Evolutionary conservation across 2,329 filamentous ascomycete genomes (phyloP).

Genomic region (Diaporthe sp.): DNA sequence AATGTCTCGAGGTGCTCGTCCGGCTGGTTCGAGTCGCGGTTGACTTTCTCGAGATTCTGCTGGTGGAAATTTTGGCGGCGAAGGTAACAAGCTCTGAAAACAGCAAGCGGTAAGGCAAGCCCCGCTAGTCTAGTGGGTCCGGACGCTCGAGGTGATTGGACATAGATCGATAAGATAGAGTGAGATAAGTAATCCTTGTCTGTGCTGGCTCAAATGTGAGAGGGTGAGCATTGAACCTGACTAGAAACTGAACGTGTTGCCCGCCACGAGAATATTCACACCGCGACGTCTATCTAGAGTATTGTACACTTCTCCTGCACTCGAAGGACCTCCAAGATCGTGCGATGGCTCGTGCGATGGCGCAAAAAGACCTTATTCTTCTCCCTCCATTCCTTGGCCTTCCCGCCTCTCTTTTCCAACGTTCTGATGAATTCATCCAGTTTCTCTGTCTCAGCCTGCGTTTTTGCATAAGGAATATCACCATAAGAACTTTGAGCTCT

Average conservation of each 20-base stretch:
- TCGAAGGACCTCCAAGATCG: not conserved
- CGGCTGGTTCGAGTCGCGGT: constrained; percentile 21
- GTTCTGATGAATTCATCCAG: not conserved
- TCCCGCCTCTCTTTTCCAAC: not conserved
- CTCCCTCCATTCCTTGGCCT: not conserved
- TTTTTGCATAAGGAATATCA: too few species aligned
- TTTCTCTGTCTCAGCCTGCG: not conserved
- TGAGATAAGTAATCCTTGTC: not conserved
- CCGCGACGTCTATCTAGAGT: not conserved
- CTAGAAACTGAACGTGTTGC: too few species aligned
- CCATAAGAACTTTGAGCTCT: not conserved
- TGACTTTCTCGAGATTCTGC: constrained; percentile 37
- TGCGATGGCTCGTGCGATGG: not conserved
- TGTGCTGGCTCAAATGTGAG: too few species aligned
- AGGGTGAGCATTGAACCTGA: too few species aligned
- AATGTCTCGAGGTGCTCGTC: not conserved
- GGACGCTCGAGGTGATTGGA: not conserved
- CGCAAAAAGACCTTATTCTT: not conserved
- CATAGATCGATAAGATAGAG: constrained; percentile 21
- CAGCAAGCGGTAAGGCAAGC: constrained; percentile 31
- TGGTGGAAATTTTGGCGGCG: constrained; percentile 36
- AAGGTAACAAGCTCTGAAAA: constrained; percentile 14
- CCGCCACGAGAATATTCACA: not conserved
- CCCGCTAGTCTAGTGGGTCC: not conserved
- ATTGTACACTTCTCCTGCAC: not conserved